Base-by-base conservation (phyloP, 331 rosid genomes). In the Arachis monticola region DNA sequence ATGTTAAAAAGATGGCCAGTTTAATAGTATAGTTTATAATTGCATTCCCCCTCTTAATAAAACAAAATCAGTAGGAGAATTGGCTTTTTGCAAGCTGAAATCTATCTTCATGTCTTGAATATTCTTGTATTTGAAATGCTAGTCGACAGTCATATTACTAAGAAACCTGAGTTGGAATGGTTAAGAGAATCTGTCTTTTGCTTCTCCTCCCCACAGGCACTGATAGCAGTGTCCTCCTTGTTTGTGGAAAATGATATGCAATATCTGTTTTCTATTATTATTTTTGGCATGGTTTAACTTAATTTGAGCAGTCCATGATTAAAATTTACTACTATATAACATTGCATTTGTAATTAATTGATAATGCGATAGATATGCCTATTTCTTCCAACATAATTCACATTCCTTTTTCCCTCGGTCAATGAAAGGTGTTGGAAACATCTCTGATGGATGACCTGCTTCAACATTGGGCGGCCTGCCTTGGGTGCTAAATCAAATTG, bases 391-490 rank as follows among this genome's bases (percentile, higher is more conserved):
- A 53, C 67, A 22, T 22, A 41, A 56, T 46, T 52, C n/a, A 0
- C 38, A 11, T 55, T 46, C 27, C 27, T 7, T 1, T 17, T 56
- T 44, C n/a, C 47, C 52, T 44, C 14, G 10, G 31, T 22, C 60
- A 44, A 62, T 42, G 44, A 74, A 41, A 11, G 58, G 38, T 59
- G 30, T 60, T 75, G 60, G 47, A 67, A 68, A 66, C 53, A 27
- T 42, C 71, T 74, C 56, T 32, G 80, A 65, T 45, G 44, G 67
- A 75, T 70, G 58, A 44, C 22, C 47, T 48, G 41, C 60, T 69
- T 47, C 30, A 3, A n/a, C 69, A 63, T 63, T 69, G 77, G 41
- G 5, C 30, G 30, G 30, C 30, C 30, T 27, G 46, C 46, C 48
- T 45, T 48, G 3, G 35, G 50, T 22, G 5, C 38, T 22, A 42